These are phyloP conservation scores for Metschnikowia borealis DNA, from an alignment of 805 yeast species.

Conservation along the genomic window DNA sequence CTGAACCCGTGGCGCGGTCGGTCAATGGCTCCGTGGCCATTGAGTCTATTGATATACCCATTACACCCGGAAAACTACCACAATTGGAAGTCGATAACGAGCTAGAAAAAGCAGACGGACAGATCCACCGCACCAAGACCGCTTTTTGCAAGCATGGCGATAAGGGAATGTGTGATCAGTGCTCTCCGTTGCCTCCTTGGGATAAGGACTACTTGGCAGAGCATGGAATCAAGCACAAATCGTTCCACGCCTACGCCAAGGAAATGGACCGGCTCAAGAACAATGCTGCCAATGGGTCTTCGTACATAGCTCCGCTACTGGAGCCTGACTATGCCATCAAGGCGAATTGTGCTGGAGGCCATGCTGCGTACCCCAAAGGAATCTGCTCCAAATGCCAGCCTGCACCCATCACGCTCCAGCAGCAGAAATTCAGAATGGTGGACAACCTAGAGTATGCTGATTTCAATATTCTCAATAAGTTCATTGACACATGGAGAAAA, in stretches of 20 bases:
- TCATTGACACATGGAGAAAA: conserved; percentile 88
- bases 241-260: conserved; percentile 79
- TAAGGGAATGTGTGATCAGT: conserved; percentile 97
- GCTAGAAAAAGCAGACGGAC: conserved; percentile 65
- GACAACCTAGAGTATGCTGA: conserved; percentile 92
- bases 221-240: conserved; percentile 78
- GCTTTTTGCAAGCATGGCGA: conserved; percentile 80
- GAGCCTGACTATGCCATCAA: conserved; percentile 67
- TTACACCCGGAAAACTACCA: conserved; percentile 21
- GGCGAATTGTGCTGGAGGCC: conserved; percentile 69
- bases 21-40: conserved; percentile 10
- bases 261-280: conserved; percentile 65
- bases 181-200: conserved; percentile 95
- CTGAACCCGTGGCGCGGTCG: conserved; percentile 5
- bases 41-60: conserved; percentile 6
- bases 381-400: conserved; percentile 97
- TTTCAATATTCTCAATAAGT: conserved; percentile 67
- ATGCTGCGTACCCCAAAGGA: conserved; percentile 90
- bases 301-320: conserved; percentile 73
- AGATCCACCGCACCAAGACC: conserved; percentile 61
- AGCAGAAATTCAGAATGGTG: conserved; percentile 89
- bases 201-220: conserved; percentile 72
- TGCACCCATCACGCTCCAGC: conserved; percentile 86
- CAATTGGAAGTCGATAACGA: conserved; percentile 66
- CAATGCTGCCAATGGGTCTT: conserved; percentile 54